Conservation (phyloP, 495 filamentous ascomycete genomes). For the Neurospora sp. region DNA sequence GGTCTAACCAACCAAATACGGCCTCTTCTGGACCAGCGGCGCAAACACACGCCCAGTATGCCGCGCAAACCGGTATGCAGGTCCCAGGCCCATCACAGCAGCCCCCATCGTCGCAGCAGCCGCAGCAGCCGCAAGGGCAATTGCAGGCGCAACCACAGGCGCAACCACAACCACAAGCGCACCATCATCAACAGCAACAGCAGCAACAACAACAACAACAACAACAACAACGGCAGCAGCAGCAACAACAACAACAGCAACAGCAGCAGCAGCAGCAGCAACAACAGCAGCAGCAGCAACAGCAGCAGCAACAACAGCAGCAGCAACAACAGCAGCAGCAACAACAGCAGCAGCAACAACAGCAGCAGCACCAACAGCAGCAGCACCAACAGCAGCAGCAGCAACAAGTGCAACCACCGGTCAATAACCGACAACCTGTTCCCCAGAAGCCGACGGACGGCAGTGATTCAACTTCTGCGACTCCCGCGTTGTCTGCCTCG, state of each 20-base stretch:
- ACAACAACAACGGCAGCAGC: not conserved
- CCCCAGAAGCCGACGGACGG: constrained; percentile 6
- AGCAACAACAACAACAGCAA: not conserved
- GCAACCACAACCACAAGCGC: not conserved
- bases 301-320: constrained; percentile 2
- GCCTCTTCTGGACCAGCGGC: not conserved
- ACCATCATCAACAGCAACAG: constrained; percentile 9
- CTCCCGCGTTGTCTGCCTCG: not conserved
- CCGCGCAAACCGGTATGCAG: constrained; percentile 11
- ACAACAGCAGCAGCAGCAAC: not conserved
- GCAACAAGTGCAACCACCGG: not conserved
- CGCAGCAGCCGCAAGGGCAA: constrained; percentile 17
- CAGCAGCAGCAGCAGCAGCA: constrained; percentile 5
- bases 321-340: not conserved
- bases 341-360: not conserved
- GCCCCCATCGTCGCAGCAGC: constrained; percentile 10
- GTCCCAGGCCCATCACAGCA: constrained; percentile 12
- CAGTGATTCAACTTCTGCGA: constrained; percentile 4
- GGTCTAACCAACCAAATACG: not conserved
- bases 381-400: not conserved
- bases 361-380: not conserved
- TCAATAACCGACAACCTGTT: constrained; percentile 4
- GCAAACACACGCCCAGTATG: not conserved
- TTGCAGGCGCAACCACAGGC: constrained; percentile 1
- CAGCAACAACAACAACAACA: constrained; percentile 1